Evolutionary conservation across 768 basidiomycete genomes (phyloP), one percentile per base, ranked within the genome.

Genomic region (Tephrocybe sp.): DNA sequence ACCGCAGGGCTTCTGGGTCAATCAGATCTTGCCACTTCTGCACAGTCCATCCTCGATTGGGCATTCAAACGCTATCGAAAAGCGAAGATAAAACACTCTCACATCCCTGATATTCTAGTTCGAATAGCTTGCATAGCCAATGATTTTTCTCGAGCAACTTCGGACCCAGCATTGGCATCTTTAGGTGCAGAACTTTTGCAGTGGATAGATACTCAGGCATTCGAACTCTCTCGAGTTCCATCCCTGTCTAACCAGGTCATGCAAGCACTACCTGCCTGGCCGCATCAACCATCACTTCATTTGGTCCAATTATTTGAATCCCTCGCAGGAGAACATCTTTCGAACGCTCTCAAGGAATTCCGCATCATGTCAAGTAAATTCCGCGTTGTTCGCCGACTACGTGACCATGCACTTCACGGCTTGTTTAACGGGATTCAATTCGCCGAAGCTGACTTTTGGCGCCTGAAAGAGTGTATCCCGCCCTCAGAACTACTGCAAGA

Each of bases 31-130:
- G 77, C 77, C 4, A 73, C 74, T 47, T 74, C 79, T 2, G 84
- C 85, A 0, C 86, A 91, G 55, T 90, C 87, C 2, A 77, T 94
- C 33, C 69, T 94, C 10, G 81, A 84, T 41, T 94, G 91, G 89
- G 79, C 79, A 3, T 82, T 94, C 54, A 66, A 67, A 12, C 60
- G 71, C 30, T 87, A 84, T 61, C 68, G 69, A 34, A 64, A 55
- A 45, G 54, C 61, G 6, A 66, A 62, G 7, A 59, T 69, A 41
- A 69, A 67, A 27, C 80, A 87, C 56, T 62, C 75, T 30, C 70
- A 75, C 9, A 71, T 93, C 42, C 73, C 86, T 12, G 80, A 87
- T 52, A 68, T 86, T 49, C 68, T 94, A 30, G 76, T 88, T 54
- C 83, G 82, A n/a, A 77, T 91, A 37, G 78, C 77, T 53, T 79